These are phyloP conservation scores for Scheffersomyces lignicola DNA, from an alignment of 1,139 yeast species.

Conservation along the genomic window DNA sequence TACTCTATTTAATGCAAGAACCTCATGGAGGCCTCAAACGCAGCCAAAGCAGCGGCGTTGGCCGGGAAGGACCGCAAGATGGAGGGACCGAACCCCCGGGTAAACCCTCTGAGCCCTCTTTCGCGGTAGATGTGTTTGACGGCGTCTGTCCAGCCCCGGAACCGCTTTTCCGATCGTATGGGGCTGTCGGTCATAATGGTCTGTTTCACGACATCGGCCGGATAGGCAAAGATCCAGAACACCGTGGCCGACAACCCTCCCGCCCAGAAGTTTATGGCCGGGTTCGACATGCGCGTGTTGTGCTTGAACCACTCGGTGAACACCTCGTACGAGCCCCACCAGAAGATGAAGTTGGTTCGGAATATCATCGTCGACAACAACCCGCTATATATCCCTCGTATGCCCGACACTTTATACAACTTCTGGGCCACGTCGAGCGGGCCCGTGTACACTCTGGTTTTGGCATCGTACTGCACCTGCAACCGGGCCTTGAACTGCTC, in stretches of 20 bases:
- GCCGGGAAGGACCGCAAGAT: slow-evolving; percentile 81
- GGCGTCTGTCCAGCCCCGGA: slow-evolving; percentile 72
- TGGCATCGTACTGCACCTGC: slow-evolving; percentile 86
- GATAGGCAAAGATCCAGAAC: slow-evolving; percentile 90
- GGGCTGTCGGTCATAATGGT: slow-evolving; percentile 82
- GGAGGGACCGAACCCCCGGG: slow-evolving; percentile 77
- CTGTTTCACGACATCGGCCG: slow-evolving; percentile 87
- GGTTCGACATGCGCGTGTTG: slow-evolving; percentile 61
- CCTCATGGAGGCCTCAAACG: slow-evolving; percentile 83
- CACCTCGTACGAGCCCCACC: slow-evolving; percentile 94
- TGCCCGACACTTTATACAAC: slow-evolving; percentile 57
- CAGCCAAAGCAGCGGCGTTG: slow-evolving; percentile 90
- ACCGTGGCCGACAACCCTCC: slow-evolving; percentile 86
- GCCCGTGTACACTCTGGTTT: slow-evolving; percentile 66
- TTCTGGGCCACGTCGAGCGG: slow-evolving; percentile 72
- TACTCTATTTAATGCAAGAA: slow-evolving; percentile 36
- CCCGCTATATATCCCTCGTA: slow-evolving; percentile 77
- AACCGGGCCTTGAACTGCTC: slow-evolving; percentile 87
- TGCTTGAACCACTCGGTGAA: slow-evolving; percentile 68
- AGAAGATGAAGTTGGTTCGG: slow-evolving; percentile 80
- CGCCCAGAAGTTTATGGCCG: slow-evolving; percentile 84
- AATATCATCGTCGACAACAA: slow-evolving; percentile 83
- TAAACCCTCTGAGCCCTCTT: slow-evolving; percentile 62
- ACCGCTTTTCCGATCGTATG: slow-evolving; percentile 57
- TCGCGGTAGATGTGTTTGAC: slow-evolving; percentile 63